Conservation (phyloP, 2,329 filamentous ascomycete genomes). For the Cladosporium sp. region DNA sequence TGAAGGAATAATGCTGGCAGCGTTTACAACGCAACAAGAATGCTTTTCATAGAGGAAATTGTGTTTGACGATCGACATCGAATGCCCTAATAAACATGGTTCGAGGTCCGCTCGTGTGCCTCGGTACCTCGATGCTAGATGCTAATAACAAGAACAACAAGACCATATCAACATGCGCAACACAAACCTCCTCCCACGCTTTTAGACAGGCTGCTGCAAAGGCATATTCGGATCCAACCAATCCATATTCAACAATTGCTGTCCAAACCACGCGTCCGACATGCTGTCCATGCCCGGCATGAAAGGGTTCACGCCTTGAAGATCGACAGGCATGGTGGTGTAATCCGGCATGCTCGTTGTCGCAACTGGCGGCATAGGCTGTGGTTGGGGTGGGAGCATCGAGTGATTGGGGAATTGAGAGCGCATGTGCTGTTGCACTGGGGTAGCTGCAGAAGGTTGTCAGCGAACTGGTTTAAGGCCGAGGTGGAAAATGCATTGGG, state of each 20-base stretch:
- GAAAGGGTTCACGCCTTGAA: slow-evolving; percentile 12
- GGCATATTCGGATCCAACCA: slow-evolving; percentile 19
- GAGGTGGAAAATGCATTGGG: too few relatives aligned
- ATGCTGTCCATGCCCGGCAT: slow-evolving; percentile 22
- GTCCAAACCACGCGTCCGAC: slow-evolving; percentile 23
- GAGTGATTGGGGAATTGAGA: neutral
- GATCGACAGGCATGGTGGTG: slow-evolving; percentile 18
- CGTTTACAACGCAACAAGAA: too few relatives aligned
- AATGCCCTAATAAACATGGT: neutral
- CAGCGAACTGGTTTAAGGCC: too few relatives aligned
- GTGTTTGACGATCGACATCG: neutral
- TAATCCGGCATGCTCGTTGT: slow-evolving; percentile 7
- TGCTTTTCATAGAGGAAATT: too few relatives aligned
- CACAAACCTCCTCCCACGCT: neutral
- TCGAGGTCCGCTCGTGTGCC: neutral
- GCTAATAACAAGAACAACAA: neutral
- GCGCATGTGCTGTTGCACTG: neutral
- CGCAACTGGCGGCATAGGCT: neutral
- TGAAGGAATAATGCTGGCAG: too few relatives aligned
- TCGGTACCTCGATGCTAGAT: neutral
- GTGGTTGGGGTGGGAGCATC: neutral
- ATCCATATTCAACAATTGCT: slow-evolving; percentile 23
- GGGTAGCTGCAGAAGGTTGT: slow-evolving; percentile 9
- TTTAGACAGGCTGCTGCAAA: neutral
- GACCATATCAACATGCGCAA: neutral